Percentiles rank a stretch among this genome's conserved stretches.
phyloP scores from a whole-genome alignment of 306 rosid species.

The Arachis stenosperma region DNA sequence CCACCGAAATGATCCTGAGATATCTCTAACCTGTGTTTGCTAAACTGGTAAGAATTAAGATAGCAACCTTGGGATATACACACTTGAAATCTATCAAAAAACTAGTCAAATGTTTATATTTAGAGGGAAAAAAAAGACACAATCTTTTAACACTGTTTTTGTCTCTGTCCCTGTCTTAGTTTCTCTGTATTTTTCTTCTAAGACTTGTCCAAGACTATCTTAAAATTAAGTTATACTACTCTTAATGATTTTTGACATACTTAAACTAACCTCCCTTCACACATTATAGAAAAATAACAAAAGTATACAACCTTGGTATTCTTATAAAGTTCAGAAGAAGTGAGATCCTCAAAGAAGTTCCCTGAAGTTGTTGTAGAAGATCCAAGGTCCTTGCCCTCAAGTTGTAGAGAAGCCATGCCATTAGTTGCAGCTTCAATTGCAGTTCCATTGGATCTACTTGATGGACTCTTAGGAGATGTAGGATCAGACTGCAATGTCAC shows the following conservation, averaged over 20 bases:
- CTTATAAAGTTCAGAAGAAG: conserved; percentile 78
- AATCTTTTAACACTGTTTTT: too few relatives aligned
- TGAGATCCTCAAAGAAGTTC: conserved; percentile 76
- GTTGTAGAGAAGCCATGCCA: conserved; percentile 44
- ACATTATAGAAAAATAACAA: too few relatives aligned
- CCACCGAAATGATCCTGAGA: conserved; percentile 93
- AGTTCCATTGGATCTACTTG: conserved; percentile 46
- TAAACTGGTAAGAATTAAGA: background rate
- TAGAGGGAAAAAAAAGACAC: too few relatives aligned
- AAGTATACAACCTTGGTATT: conserved; percentile 60
- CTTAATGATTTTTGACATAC: too few relatives aligned
- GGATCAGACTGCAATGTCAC: conserved; percentile 64
- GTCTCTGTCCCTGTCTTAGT: too few relatives aligned
- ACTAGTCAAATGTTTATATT: too few relatives aligned
- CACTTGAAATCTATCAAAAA: too few relatives aligned
- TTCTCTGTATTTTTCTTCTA: too few relatives aligned
- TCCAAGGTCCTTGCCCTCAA: conserved; percentile 49
- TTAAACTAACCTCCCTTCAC: too few relatives aligned
- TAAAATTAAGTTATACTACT: too few relatives aligned
- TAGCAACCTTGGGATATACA: too few relatives aligned
- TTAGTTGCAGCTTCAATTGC: conserved; percentile 51
- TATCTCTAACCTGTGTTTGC: conserved; percentile 71
- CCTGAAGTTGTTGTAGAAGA: conserved; percentile 70
- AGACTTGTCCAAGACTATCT: too few relatives aligned
- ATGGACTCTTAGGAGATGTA: conserved; percentile 65